Evolutionary conservation across 2,329 filamentous ascomycete species (phyloP), one percentile per base, ranked within the genome.

Genomic region (Trichoderma sp.): DNA sequence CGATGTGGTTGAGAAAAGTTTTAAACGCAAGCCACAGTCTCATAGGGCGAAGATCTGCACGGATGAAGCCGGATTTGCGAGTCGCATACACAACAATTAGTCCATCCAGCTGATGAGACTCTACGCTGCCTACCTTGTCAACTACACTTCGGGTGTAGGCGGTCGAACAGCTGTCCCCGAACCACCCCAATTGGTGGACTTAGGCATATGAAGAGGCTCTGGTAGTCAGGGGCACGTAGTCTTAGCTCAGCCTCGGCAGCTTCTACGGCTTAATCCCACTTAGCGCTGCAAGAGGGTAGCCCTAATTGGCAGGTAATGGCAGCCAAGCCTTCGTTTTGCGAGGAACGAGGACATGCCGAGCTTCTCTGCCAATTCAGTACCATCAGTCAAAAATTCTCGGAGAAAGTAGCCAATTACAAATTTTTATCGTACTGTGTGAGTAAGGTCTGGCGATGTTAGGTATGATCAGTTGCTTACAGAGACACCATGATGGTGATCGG

Each of bases 271-370:
- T 27, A 65, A 65, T 65, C 35, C 29, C 52, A 57, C 52, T 57
- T 57, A 37, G 52, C 52, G 24, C 14, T 27, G 62, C 40, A 24
- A 57, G 62, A 47, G 24, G 10, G 2, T 65, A 47, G 56, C 2
- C 52, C 35, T 6, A 65, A 65, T 57, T 19, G 13, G 62, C 62
- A 65, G 62, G 62, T 65, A 27, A n/a, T 53, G 62, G 40, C 29
- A 31, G 33, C 24, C 4, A 5, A 47, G 43, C 52, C 47, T 52
- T 55, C 13, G 37, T 52, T 2, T 47, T 56, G 56, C 10, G 11
- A 65, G 62, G 55, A 65, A 43, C 10, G 11, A 65, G 62, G 55
- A 65, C 33, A 56, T 35, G 52, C 56, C 24, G 8, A 13, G 14
- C 1, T 43, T 14, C 24, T 65, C 43, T 10, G 29, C 33, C 40